phyloP scores from a whole-genome alignment of 2,329 filamentous ascomycete species.

The Beauveria sp. region DNA sequence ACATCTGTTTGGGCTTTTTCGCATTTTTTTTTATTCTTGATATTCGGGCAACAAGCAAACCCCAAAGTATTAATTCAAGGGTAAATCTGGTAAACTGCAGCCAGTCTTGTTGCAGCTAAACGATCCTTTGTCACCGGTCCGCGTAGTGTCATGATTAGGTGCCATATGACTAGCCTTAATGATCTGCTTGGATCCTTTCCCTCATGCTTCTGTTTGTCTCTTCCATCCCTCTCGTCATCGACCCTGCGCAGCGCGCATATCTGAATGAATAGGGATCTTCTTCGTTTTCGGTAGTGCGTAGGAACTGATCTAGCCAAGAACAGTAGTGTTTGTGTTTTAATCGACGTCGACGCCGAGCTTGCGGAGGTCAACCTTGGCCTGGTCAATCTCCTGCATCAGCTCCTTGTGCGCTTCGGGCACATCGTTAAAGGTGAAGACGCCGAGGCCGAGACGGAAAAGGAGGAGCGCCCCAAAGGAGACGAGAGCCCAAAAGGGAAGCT shows the following conservation, averaged over 20 bases:
- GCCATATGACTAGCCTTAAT: background rate
- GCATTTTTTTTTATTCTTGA: background rate
- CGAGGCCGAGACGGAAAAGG: constrained; percentile 83
- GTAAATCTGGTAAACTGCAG: background rate
- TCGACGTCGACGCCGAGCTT: constrained; percentile 72
- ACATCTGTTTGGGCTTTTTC: constrained; percentile 17
- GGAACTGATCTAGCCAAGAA: background rate
- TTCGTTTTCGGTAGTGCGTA: background rate
- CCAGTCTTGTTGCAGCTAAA: background rate
- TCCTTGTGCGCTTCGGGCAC: constrained; percentile 86
- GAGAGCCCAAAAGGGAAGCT: constrained; percentile 91
- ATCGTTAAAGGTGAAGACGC: constrained; percentile 94
- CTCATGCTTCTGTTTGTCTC: background rate
- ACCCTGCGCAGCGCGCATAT: background rate
- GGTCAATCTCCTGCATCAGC: constrained; percentile 75
- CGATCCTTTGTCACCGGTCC: background rate
- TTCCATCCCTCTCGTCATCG: background rate
- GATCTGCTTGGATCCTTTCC: background rate
- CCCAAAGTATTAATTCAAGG: background rate
- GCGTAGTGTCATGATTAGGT: background rate
- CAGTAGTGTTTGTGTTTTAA: constrained; percentile 28
- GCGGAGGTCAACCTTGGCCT: constrained; percentile 67
- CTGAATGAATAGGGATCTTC: too few relatives aligned
- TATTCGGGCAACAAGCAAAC: background rate
- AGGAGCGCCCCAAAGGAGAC: constrained; percentile 89